Evolutionary conservation across 306 rosid species (phyloP).

Genomic region (Dryas alaskensis): DNA sequence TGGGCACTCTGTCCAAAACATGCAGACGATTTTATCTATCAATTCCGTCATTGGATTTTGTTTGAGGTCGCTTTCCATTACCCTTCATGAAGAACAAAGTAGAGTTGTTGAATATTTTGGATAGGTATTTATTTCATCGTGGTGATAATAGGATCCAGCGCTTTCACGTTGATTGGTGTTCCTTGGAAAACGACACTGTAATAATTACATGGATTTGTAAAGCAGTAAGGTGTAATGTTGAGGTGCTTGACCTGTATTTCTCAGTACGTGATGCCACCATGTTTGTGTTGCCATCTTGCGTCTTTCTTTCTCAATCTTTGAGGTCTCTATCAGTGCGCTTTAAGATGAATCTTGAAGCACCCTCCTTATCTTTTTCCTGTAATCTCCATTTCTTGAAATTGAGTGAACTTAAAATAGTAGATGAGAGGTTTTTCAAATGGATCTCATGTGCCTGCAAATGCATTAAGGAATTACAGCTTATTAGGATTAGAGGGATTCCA

Average conservation of each 20-base stretch:
- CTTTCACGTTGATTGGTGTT: neutral
- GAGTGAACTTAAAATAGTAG: neutral
- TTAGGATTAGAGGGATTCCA: neutral
- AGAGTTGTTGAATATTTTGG: neutral
- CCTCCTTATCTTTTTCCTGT: neutral
- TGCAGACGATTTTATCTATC: neutral
- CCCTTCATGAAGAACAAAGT: neutral
- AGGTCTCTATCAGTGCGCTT: neutral
- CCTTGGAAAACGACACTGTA: neutral
- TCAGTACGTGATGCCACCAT: neutral
- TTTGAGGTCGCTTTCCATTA: neutral
- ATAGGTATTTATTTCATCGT: neutral
- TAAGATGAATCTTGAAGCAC: neutral
- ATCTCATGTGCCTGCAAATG: neutral
- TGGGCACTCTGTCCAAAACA: neutral
- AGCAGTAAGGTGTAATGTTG: conserved; percentile 3
- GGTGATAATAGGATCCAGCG: neutral
- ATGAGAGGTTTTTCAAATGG: conserved; percentile 6
- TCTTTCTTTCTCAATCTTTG: neutral
- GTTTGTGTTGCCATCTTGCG: neutral
- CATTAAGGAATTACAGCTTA: neutral
- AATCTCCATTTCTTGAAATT: neutral
- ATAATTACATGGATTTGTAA: neutral
- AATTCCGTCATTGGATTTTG: neutral
- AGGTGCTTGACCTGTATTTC: neutral